These are phyloP conservation scores for Spizellomyces sp. DNA, from an alignment of 192 early-diverging fungal species.

Conservation along the genomic window DNA sequence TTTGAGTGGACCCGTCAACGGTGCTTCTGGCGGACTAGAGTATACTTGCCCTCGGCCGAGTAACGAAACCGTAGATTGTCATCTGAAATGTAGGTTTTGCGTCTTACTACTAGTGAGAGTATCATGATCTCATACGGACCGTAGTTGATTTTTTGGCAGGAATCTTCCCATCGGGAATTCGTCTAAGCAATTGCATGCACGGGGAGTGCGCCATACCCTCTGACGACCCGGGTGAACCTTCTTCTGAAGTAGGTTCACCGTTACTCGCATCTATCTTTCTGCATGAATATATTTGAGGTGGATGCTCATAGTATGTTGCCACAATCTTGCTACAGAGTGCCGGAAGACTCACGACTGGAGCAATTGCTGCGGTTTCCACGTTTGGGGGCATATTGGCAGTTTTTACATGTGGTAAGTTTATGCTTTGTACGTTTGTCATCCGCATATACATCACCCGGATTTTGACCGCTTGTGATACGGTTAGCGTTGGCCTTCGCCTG, in stretches of 20 bases:
- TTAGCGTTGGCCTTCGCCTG: constrained; percentile 29
- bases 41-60: constrained; percentile 46
- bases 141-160: constrained; percentile 47
- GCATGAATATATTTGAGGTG: background rate
- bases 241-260: background rate
- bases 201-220: constrained; percentile 59
- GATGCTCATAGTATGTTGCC: background rate
- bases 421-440: background rate
- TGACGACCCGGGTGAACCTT: constrained; percentile 37
- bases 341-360: too few relatives aligned
- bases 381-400: too few relatives aligned
- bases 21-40: constrained; percentile 41
- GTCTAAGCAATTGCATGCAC: constrained; percentile 48
- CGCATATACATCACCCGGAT: background rate
- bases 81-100: constrained; percentile 32
- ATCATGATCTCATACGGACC: background rate
- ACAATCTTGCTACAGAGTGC: background rate
- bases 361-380: too few relatives aligned
- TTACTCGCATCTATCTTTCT: too few relatives aligned
- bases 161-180: constrained; percentile 58
- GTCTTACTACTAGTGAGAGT: background rate
- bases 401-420: background rate
- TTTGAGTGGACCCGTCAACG: constrained; percentile 38
- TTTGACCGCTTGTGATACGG: background rate
- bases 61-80: constrained; percentile 38